These are phyloP conservation scores for Hypoxylon sp. DNA, from an alignment of 2,329 filamentous ascomycete species.

Conservation along the genomic window DNA sequence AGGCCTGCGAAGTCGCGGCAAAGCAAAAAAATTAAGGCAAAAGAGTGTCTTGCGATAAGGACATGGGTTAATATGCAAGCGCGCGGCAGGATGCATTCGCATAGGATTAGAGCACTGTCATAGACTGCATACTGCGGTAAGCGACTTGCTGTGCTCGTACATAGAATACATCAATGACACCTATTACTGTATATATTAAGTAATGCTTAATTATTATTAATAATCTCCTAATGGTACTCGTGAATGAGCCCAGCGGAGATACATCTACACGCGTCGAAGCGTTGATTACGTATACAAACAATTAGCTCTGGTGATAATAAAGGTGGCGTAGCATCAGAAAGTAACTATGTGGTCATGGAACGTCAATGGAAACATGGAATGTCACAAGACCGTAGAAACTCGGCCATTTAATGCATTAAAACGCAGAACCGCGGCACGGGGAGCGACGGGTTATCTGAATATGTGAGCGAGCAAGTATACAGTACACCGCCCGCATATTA, in stretches of 20 bases:
- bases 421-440: constrained; percentile 44
- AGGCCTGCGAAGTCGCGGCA: constrained; percentile 41
- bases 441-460: constrained; percentile 43
- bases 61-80: constrained; percentile 37
- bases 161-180: background rate
- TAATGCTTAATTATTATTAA: background rate
- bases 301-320: constrained; percentile 22
- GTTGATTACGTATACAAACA: constrained; percentile 34
- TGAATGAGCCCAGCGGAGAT: constrained; percentile 1
- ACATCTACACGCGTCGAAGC: constrained; percentile 21
- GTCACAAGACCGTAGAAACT: constrained; percentile 47
- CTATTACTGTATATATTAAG: background rate
- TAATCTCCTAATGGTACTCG: constrained; percentile 6
- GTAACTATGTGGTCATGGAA: constrained; percentile 37
- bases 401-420: constrained; percentile 47
- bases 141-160: background rate
- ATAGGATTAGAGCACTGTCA: constrained; percentile 10
- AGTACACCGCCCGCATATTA: constrained; percentile 28
- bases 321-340: constrained; percentile 30
- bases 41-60: constrained; percentile 11
- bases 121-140: background rate
- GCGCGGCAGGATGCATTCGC: constrained; percentile 40
- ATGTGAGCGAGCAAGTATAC: constrained; percentile 29
- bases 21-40: constrained; percentile 21
- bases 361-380: constrained; percentile 44